phyloP scores from a whole-genome alignment of 225 moss, liverwort and hornwort species.

The Physcomitrium patens region DNA sequence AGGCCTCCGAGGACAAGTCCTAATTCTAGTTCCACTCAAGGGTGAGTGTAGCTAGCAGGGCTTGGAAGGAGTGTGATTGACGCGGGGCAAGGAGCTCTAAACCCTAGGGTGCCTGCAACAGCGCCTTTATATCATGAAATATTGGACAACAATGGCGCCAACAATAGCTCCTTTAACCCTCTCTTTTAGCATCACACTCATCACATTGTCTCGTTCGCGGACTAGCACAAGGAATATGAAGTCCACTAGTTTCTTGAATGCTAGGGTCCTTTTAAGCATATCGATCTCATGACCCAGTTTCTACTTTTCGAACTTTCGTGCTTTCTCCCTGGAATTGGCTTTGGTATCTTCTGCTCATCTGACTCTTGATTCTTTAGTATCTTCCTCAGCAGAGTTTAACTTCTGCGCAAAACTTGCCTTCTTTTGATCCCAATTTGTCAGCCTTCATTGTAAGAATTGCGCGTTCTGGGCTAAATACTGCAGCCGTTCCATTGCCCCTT shows the following conservation, averaged over 20 bases:
- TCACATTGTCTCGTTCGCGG: constrained; percentile 17
- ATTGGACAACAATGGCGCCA: too few species aligned
- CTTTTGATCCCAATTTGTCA: constrained; percentile 44
- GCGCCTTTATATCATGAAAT: too few species aligned
- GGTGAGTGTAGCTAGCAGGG: too few species aligned
- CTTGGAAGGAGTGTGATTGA: too few species aligned
- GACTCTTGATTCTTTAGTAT: constrained; percentile 26
- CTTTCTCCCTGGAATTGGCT: constrained; percentile 49
- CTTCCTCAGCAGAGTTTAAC: constrained; percentile 32
- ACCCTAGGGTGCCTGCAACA: too few species aligned
- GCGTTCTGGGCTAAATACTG: constrained; percentile 46
- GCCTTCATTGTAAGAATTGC: constrained; percentile 30
- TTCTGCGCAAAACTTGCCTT: constrained; percentile 24
- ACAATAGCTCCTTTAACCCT: constrained; percentile 25
- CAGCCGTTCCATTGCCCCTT: constrained; percentile 45
- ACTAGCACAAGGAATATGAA: constrained; percentile 24
- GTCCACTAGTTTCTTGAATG: constrained; percentile 26
- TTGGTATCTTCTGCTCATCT: constrained; percentile 45
- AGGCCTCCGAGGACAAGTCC: too few species aligned
- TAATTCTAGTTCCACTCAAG: too few species aligned
- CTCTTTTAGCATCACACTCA: constrained; percentile 41
- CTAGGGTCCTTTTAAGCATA: constrained; percentile 38
- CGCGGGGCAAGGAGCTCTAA: too few species aligned
- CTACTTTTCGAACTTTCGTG: constrained; percentile 47
- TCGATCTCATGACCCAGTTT: constrained; percentile 44